Evolutionary conservation across 1,284 basidiomycete species (phyloP).

Genomic region (Cystobasidiaceae sp.): DNA sequence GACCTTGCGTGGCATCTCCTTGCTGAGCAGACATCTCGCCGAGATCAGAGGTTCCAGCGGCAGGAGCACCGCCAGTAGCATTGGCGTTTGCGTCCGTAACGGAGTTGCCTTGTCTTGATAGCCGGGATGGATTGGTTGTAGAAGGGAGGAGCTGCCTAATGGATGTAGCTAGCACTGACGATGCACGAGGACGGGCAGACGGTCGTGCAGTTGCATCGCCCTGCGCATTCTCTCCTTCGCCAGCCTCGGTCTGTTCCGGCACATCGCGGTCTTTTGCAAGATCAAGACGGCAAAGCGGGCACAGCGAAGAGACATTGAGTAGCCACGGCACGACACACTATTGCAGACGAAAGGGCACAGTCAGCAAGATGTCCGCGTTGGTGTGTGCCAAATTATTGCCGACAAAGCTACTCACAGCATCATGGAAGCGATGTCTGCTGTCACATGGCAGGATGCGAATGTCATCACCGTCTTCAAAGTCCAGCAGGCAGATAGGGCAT

Average conservation of each 20-base stretch:
- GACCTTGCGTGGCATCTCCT: not conserved
- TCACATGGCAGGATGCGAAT: constrained; percentile 81
- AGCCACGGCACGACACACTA: constrained; percentile 59
- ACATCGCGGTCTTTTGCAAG: constrained; percentile 31
- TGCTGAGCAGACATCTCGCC: not conserved
- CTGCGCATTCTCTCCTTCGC: not conserved
- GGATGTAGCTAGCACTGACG: constrained; percentile 1
- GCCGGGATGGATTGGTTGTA: too few relatives aligned
- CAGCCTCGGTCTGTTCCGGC: not conserved
- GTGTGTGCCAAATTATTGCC: too few relatives aligned
- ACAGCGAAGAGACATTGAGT: constrained; percentile 78
- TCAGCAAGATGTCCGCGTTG: too few relatives aligned
- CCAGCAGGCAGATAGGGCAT: constrained; percentile 87
- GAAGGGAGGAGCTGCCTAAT: constrained; percentile 11
- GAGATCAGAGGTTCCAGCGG: not conserved
- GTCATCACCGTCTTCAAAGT: constrained; percentile 88
- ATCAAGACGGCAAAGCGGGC: constrained; percentile 69
- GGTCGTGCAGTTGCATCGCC: constrained; percentile 1
- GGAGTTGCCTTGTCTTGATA: too few relatives aligned
- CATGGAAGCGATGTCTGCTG: constrained; percentile 80
- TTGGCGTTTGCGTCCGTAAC: too few relatives aligned
- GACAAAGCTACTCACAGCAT: constrained; percentile 49
- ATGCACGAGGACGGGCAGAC: constrained; percentile 1
- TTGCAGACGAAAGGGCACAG: not conserved
- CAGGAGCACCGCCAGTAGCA: not conserved